Evolutionary conservation across 2,329 filamentous ascomycete genomes (phyloP), one percentile per base, ranked within the genome.

Genomic region (Ascochyta clinopodiicola): DNA sequence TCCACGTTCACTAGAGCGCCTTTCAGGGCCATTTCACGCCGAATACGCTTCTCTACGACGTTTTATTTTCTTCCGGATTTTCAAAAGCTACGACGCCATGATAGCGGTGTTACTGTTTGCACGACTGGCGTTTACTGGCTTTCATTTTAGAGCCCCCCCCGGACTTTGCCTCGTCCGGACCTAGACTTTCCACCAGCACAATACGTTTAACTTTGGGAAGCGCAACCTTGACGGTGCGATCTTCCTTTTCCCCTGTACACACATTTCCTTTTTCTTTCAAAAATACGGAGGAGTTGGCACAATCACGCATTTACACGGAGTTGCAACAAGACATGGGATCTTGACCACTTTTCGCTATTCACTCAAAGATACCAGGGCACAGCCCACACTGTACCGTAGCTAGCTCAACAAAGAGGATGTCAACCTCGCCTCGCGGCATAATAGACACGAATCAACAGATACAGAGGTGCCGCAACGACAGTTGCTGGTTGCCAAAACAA

Each of bases 41-140:
- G 57, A 52, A 61, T 66, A 66, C 58, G 63, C 64, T 71, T 73
- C 62, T 69, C 60, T 38, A 70, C 63, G 59, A 72, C 73, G 64
- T 73, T 71, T 69, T 52, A 63, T 67, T 49, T 66, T 63, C 56
- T 66, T 59, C 56, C 51, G 45, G 53, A 46, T 43, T 56, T 58
- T 57, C 43, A 74, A 75, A 75, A 73, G 61, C 71, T 62, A 75
- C 62, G 74, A 76, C 62, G 66, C 72, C 64, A 76, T 67, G 73
- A 75, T 62, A 65, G 59, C 63, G 61, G 61, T 63, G 54, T 63
- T 62, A 60, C 66, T 57, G 38, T 59, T 60, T 57, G 31, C 52
- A 60, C 56, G 61, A 53, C 64, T 49, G 70, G 71, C 70, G 67
- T 72, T 72, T 32, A 57, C 53, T 51, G 60, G 58, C 57, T 52